Conservation (phyloP, 345 rosid species). For the Citrus australasica region DNA sequence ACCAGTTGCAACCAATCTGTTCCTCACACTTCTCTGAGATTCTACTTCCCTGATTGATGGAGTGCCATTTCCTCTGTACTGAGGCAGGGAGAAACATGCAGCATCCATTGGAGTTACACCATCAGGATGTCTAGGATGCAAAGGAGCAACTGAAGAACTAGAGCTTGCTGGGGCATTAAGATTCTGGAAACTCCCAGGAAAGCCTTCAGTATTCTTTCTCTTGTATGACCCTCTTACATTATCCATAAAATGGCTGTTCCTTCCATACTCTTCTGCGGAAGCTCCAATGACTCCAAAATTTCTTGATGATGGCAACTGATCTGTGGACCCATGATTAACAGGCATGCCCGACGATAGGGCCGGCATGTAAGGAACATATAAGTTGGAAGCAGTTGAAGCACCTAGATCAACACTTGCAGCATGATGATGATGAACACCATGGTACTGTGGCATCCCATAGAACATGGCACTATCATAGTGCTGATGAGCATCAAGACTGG, state of each 20-base stretch:
- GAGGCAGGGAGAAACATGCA: constrained; percentile 39
- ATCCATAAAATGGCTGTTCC: constrained; percentile 47
- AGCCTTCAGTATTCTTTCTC: constrained; percentile 60
- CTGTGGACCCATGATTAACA: constrained; percentile 40
- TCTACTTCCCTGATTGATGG: constrained; percentile 43
- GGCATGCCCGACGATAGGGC: constrained; percentile 32
- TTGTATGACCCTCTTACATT: constrained; percentile 52
- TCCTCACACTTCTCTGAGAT: constrained; percentile 55
- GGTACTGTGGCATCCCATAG: constrained; percentile 45
- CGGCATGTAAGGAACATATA: constrained; percentile 40
- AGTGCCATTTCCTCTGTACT: constrained; percentile 36
- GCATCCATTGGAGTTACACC: constrained; percentile 35
- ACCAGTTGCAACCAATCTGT: constrained; percentile 49
- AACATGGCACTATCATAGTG: constrained; percentile 43
- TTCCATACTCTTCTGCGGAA: constrained; percentile 51
- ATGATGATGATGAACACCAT: constrained; percentile 47
- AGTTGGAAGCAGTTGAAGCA: constrained; percentile 44
- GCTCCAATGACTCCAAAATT: constrained; percentile 45
- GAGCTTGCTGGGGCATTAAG: constrained; percentile 46
- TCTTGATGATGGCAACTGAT: constrained; percentile 44
- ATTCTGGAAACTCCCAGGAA: constrained; percentile 46
- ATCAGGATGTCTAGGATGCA: constrained; percentile 48
- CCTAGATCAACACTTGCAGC: constrained; percentile 46
- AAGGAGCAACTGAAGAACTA: constrained; percentile 34
- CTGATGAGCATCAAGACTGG: constrained; percentile 40